Evolutionary conservation across 768 basidiomycete species (phyloP).

Genomic region (Leccinum fibrillosum): DNA sequence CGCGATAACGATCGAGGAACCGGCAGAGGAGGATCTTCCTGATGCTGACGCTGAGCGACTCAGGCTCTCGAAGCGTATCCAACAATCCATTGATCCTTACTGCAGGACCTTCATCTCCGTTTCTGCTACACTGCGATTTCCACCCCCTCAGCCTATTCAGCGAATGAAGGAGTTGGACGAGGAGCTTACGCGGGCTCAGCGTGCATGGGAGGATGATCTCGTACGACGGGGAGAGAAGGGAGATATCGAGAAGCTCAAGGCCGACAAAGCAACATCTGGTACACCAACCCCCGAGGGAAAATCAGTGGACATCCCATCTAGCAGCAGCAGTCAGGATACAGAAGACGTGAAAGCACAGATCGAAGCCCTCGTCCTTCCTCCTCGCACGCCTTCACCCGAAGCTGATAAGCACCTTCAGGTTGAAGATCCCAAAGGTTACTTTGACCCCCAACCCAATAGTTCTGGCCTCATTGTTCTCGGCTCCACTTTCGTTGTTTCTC

Average conservation of each 20-base stretch:
- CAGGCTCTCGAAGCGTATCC: slow-evolving; percentile 71
- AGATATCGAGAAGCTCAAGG: slow-evolving; percentile 16
- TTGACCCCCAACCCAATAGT: slow-evolving; percentile 35
- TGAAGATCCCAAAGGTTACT: slow-evolving; percentile 41
- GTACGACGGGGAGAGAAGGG: slow-evolving; percentile 69
- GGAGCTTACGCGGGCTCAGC: slow-evolving; percentile 63
- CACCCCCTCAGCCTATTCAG: slow-evolving; percentile 84
- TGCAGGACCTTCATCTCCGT: slow-evolving; percentile 86
- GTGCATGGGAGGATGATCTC: slow-evolving; percentile 86
- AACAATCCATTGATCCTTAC: slow-evolving; percentile 82
- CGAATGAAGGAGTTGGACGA: slow-evolving; percentile 89
- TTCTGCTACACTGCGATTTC: slow-evolving; percentile 88
- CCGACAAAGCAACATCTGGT: slow-evolving; percentile 17
- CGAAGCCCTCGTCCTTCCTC: slow-evolving; percentile 44
- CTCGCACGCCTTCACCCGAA: slow-evolving; percentile 38
- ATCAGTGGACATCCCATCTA: slow-evolving; percentile 1
- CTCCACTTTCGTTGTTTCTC: slow-evolving; percentile 31
- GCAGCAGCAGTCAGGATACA: slow-evolving; percentile 24
- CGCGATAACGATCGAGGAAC: slow-evolving; percentile 23
- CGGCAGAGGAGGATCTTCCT: slow-evolving; percentile 47
- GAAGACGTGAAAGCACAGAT: slow-evolving; percentile 68
- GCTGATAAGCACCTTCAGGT: slow-evolving; percentile 24
- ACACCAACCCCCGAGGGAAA: slow-evolving; percentile 31
- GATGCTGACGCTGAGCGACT: slow-evolving; percentile 72
- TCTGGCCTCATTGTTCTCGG: slow-evolving; percentile 29